Evolutionary conservation across 2,329 filamentous ascomycete species (phyloP).

Genomic region (Cercospora zeae-maydis): DNA sequence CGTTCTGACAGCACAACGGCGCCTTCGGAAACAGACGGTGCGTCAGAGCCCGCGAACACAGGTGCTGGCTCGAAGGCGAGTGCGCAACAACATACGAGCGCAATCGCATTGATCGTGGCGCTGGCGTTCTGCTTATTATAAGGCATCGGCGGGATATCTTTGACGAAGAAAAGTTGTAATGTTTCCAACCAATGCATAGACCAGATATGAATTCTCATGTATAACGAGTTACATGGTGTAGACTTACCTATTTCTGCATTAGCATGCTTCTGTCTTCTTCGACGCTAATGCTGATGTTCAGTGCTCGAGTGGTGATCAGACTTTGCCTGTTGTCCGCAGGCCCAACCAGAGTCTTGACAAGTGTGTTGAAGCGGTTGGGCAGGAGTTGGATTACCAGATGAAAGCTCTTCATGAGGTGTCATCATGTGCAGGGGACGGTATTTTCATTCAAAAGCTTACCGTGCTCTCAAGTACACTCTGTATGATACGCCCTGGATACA

Average conservation of each 20-base stretch:
- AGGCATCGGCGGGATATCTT: background rate
- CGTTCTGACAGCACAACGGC: background rate
- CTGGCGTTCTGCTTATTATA: background rate
- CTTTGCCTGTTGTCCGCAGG: slow-evolving; percentile 49
- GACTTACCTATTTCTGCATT: background rate
- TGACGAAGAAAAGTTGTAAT: background rate
- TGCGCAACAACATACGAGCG: background rate
- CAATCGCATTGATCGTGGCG: background rate
- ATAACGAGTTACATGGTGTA: background rate
- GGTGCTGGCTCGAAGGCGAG: background rate
- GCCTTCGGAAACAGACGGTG: background rate
- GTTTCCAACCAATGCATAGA: background rate
- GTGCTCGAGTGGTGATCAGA: slow-evolving; percentile 37
- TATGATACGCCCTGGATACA: background rate
- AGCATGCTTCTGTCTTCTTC: background rate
- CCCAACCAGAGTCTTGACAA: slow-evolving; percentile 47
- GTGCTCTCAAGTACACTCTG: background rate
- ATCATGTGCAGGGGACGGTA: slow-evolving; percentile 3
- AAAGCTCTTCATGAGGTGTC: slow-evolving; percentile 32
- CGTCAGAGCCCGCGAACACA: background rate
- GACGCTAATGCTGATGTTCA: background rate
- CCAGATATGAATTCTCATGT: background rate
- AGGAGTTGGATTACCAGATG: slow-evolving; percentile 50
- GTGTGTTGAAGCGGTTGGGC: slow-evolving; percentile 46
- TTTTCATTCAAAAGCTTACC: slow-evolving; percentile 2